These are phyloP conservation scores for Collybia nuda DNA, from an alignment of 768 basidiomycete species.

Conservation along the genomic window DNA sequence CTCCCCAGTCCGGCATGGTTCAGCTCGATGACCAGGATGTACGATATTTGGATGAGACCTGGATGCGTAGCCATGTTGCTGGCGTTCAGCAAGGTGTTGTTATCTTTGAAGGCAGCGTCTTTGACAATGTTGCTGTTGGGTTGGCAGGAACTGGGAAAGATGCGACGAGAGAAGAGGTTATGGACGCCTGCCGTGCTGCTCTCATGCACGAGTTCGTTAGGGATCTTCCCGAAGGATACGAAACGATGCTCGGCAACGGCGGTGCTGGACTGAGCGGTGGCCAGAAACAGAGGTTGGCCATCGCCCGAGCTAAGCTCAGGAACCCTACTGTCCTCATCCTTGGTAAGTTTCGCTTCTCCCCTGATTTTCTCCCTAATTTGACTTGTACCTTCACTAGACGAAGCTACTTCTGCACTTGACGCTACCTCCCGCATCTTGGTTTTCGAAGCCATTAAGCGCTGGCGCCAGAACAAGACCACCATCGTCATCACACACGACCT, in stretches of 20 bases:
- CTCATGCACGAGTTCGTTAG: conserved; percentile 85
- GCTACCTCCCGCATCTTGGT: conserved; percentile 84
- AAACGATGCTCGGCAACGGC: conserved; percentile 72
- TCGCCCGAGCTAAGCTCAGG: conserved; percentile 83
- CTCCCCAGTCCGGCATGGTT: conserved; percentile 61
- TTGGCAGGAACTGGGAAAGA: conserved; percentile 28
- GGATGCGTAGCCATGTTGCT: conserved; percentile 68
- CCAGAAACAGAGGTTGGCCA: conserved; percentile 86
- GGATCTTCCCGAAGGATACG: conserved; percentile 86
- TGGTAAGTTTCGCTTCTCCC: conserved; percentile 50
- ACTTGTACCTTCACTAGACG: conserved; percentile 44
- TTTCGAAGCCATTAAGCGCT: conserved; percentile 65
- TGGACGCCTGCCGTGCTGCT: conserved; percentile 79
- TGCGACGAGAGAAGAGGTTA: conserved; percentile 68
- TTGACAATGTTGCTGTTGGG: conserved; percentile 86
- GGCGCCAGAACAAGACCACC: conserved; percentile 80
- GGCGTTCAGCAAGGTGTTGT: conserved; percentile 77
- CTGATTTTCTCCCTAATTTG: conserved; percentile 20
- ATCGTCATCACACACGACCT: conserved; percentile 97
- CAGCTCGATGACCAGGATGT: conserved; percentile 82
- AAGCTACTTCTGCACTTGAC: conserved; percentile 84
- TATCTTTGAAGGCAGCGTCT: conserved; percentile 78
- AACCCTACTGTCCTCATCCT: conserved; percentile 90
- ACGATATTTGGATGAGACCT: conserved; percentile 69
- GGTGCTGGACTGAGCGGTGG: conserved; percentile 87